Evolutionary conservation across 108 stramenopile species (phyloP).

Genomic region (Cyclostephanos tholiformis): DNA sequence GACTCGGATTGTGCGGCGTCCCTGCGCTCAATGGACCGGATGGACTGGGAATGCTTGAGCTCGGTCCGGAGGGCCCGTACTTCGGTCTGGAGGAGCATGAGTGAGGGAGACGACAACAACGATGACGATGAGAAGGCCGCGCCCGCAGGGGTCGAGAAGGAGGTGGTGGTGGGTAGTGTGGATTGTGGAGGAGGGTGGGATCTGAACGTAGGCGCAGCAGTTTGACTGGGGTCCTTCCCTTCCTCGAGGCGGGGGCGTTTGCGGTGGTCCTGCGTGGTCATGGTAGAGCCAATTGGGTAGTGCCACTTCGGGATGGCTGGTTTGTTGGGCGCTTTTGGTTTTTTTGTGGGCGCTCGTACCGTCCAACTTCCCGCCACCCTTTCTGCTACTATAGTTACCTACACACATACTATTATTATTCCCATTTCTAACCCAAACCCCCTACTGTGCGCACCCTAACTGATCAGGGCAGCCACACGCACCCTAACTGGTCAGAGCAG

Average conservation of each 20-base stretch:
- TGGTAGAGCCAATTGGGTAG: not conserved
- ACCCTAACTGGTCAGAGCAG: too few species aligned
- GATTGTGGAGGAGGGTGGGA: slow-evolving; percentile 17
- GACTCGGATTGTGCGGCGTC: slow-evolving; percentile 50
- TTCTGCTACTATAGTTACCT: too few species aligned
- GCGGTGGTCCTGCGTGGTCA: slow-evolving; percentile 24
- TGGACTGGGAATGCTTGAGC: slow-evolving; percentile 72
- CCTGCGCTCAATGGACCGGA: slow-evolving; percentile 67
- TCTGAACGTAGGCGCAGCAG: slow-evolving; percentile 29
- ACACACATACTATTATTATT: too few species aligned
- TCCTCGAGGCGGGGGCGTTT: slow-evolving; percentile 49
- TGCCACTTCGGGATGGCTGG: too few species aligned
- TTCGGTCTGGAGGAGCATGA: slow-evolving; percentile 54
- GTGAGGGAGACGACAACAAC: slow-evolving; percentile 1
- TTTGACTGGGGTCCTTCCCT: not conserved
- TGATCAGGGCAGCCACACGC: too few species aligned
- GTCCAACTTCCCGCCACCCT: too few species aligned
- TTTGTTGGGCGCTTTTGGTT: too few species aligned
- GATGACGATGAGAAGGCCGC: slow-evolving; percentile 1
- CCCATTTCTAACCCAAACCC: too few species aligned
- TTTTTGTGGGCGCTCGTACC: too few species aligned
- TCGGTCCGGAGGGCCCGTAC: slow-evolving; percentile 67
- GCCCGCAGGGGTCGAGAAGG: not conserved
- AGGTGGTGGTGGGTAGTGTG: not conserved
- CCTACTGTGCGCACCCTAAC: too few species aligned